phyloP scores from a whole-genome alignment of 2,329 filamentous ascomycete genomes.

The Orbilia brochopaga region DNA sequence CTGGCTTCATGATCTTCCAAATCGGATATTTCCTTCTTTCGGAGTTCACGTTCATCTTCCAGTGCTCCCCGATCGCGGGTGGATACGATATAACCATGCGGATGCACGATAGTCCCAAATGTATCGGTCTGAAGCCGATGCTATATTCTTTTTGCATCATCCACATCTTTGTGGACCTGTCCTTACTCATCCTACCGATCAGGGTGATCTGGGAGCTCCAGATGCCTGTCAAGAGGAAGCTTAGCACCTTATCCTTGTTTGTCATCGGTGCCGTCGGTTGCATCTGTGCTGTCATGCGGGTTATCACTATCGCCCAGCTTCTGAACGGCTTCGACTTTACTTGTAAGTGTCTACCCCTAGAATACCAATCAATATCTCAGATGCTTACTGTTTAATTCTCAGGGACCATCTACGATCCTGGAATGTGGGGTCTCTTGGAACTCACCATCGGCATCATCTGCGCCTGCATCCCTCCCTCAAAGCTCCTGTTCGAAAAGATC shows the following conservation, averaged over 20 bases:
- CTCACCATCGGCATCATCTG: slow-evolving; percentile 49
- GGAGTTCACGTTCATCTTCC: slow-evolving; percentile 44
- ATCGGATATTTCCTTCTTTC: slow-evolving; percentile 41
- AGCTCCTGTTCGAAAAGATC: slow-evolving; percentile 41
- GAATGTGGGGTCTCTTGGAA: slow-evolving; percentile 47
- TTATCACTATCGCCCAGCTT: slow-evolving; percentile 30
- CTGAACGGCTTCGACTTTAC: slow-evolving; percentile 48
- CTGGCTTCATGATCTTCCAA: slow-evolving; percentile 42
- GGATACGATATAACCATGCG: slow-evolving; percentile 20
- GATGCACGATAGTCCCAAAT: slow-evolving; percentile 28
- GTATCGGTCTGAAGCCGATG: slow-evolving; percentile 39
- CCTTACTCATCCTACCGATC: slow-evolving; percentile 36
- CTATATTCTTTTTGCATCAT: slow-evolving; percentile 49
- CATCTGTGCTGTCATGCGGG: slow-evolving; percentile 44
- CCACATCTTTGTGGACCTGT: slow-evolving; percentile 45
- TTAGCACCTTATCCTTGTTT: slow-evolving; percentile 38
- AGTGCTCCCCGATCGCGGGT: slow-evolving; percentile 38
- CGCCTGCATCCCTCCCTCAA: slow-evolving; percentile 47
- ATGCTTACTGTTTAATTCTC: background rate
- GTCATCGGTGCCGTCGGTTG: slow-evolving; percentile 45
- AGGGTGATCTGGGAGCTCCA: slow-evolving; percentile 50
- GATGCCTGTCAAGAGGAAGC: slow-evolving; percentile 46
- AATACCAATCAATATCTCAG: background rate
- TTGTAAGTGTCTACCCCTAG: slow-evolving; percentile 10
- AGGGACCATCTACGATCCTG: slow-evolving; percentile 42